Evolutionary conservation across 2,329 filamentous ascomycete species (phyloP), one percentile per base, ranked within the genome.

Genomic region (Neopestalotiopsis sp.): DNA sequence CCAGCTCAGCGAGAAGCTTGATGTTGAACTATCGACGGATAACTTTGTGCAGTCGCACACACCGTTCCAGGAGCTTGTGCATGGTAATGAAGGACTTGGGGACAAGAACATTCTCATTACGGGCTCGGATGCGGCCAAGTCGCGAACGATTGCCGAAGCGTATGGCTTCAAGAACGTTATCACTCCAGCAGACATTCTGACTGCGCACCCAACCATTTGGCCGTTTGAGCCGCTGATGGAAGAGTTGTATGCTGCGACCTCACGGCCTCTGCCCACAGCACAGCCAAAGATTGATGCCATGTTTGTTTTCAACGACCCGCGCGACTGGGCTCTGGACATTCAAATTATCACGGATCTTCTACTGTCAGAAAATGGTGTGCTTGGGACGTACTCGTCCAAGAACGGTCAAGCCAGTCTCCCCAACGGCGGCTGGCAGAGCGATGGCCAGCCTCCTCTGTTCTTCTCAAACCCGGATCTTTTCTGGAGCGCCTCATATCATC

Each of bases 251-350:
- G 83, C 81, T 57, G 74, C 77, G 6, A 88, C 87, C 68, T 85
- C 88, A 17, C 86, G 86, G 49, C 87, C 88, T 1, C 83, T 93
- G 0, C 90, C 90, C 0, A 76, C 74, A 9, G 84, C 83, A 13
- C 82, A 87, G 71, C 80, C 83, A 62, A 94, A 94, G 74, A 92
- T 99, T 73, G 94, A 97, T 76, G 94, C 95, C 34, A 89, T 98
- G 34, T 92, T 98, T 76, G 92, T 98, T 6, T 98, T 95, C 86
- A 97, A 97, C 79, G 96, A 98, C 80, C 95, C 96, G 3, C 89
- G 96, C 68, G 96, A 99, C 83, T 99, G 96, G 96, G 94, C 93
- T 0, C 87, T 98, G 10, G 95, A 98, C 79, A 90, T 90, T 2
- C 93, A 97, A 77, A 84, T 98, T 74, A 92, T 98, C 68, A 77